A percentile compares a stretch with the other conserved stretches of the same genome.
These are phyloP conservation scores for Penicillium sp. DNA, from an alignment of 2,329 filamentous ascomycete genomes.

Conservation along the genomic window DNA sequence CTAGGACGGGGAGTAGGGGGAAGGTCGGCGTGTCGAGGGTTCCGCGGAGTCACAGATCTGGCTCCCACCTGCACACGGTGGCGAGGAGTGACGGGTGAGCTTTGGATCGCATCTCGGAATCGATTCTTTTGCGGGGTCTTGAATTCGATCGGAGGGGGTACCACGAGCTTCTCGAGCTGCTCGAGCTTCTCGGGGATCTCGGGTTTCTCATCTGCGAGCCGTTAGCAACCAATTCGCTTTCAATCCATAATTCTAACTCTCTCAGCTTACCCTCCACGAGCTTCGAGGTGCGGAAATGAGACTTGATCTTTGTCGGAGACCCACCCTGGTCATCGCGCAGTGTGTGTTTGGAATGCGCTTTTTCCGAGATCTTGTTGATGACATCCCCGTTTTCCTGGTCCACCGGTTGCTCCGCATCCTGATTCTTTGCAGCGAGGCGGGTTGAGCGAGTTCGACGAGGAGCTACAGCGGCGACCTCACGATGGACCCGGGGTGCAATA, in stretches of 20 bases:
- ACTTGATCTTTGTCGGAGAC: constrained; percentile 51
- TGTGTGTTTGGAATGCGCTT: constrained; percentile 52
- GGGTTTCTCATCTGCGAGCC: not conserved
- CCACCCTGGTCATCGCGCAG: constrained; percentile 43
- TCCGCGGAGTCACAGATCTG: constrained; percentile 74
- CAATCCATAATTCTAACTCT: not conserved
- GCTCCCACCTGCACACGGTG: constrained; percentile 78
- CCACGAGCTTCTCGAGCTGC: not conserved
- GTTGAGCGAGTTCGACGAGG: constrained; percentile 38
- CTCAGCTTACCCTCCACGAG: constrained; percentile 34
- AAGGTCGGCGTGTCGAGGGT: constrained; percentile 51
- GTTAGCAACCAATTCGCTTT: not conserved
- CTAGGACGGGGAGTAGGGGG: constrained; percentile 58
- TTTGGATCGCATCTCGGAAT: constrained; percentile 72
- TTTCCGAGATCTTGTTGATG: constrained; percentile 29
- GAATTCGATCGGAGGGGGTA: constrained; percentile 38
- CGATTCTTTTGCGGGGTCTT: constrained; percentile 57
- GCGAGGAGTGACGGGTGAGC: constrained; percentile 74
- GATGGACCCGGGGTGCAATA: constrained; percentile 44
- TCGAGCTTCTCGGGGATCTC: constrained; percentile 2
- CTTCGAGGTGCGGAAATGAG: constrained; percentile 44
- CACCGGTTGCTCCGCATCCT: constrained; percentile 15
- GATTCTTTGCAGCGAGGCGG: constrained; percentile 28
- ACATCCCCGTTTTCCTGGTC: constrained; percentile 31
- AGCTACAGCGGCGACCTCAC: constrained; percentile 29